Base-by-base conservation (phyloP, 1,284 basidiomycete species). In the Cryptococcus jaspeensis region DNA sequence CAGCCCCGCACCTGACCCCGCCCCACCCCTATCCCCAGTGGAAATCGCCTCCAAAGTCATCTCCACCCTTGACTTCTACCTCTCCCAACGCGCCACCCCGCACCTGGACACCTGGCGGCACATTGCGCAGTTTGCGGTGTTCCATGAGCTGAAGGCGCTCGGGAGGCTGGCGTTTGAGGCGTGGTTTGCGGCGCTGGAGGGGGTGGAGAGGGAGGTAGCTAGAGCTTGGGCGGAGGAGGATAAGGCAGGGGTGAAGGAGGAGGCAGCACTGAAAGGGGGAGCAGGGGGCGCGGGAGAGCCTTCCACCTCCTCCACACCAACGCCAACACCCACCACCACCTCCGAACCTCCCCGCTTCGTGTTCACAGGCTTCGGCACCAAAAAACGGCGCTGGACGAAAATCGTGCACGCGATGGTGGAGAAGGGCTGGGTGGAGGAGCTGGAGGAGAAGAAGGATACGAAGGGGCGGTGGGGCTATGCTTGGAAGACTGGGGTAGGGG, bases 31-130 rank as follows among this genome's bases (percentile, higher is more conserved):
- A n/a, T 32, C 28, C 28, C 28, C 28, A 32, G 4, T 9, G 9
- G 28, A 2, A 18, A 36, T 22, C 16, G 39, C 37, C 52, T 12
- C 44, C 18, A 16, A 37, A n/a, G 13, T 50, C 4, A 11, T 50
- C 9, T 35, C 48, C n/a, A 50, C 28, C 28, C 28, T 32, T 9
- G 9, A 32, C 28, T 32, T 4, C 28, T 32, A 32, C 28, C 28
- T 32, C 28, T 4, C 28, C 28, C 28, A 32, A 32, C 22, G 18
- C 36, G 52, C 50, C 38, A 22, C 37, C 6, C 65, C 67, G 2
- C 65, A 64, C 1, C 59, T 62, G 3, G 67, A 69, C 42, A 67
- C 69, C 15, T 67, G 59, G 53, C 62, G 67, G 8, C 60, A 63
- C 20, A 37, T 72, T 1, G 60, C 48, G 1, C 28, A 35, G 28